These are phyloP conservation scores for Prinsepia uniflora DNA, from an alignment of 306 rosid species.

Conservation along the genomic window DNA sequence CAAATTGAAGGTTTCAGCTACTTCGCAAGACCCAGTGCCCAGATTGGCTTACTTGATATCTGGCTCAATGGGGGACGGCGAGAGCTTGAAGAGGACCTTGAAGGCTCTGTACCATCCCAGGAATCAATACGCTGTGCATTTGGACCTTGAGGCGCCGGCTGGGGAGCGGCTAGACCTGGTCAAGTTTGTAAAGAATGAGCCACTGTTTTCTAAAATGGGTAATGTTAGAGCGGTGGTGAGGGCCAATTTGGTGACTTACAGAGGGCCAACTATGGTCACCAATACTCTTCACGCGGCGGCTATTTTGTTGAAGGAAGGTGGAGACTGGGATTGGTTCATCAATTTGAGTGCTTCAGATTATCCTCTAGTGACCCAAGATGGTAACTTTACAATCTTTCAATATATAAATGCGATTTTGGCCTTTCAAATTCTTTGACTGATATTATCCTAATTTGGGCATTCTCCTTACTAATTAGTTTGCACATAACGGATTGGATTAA, in stretches of 20 bases:
- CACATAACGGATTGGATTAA: background rate
- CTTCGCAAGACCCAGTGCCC: conserved; percentile 40
- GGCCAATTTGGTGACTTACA: conserved; percentile 70
- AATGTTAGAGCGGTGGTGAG: conserved; percentile 53
- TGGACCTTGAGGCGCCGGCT: conserved; percentile 63
- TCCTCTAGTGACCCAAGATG: conserved; percentile 78
- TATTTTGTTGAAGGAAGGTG: conserved; percentile 55
- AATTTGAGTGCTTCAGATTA: conserved; percentile 75
- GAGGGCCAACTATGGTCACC: conserved; percentile 72
- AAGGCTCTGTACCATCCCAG: conserved; percentile 70
- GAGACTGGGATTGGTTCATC: conserved; percentile 80
- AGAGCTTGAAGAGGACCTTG: conserved; percentile 61
- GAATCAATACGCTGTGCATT: conserved; percentile 61
- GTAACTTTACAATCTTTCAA: conserved; percentile 26
- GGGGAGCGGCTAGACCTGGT: conserved; percentile 57
- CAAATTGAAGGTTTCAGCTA: conserved; percentile 32
- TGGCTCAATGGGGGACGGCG: conserved; percentile 67
- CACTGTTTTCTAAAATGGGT: conserved; percentile 43
- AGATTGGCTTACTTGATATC: conserved; percentile 72
- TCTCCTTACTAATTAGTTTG: background rate
- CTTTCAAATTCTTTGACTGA: background rate
- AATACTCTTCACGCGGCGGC: conserved; percentile 80
- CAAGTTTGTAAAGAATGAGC: conserved; percentile 44
- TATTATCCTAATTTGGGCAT: background rate
- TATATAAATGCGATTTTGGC: background rate